Evolutionary conservation across 768 basidiomycete genomes (phyloP).

Genomic region (Suillus tomentosus): DNA sequence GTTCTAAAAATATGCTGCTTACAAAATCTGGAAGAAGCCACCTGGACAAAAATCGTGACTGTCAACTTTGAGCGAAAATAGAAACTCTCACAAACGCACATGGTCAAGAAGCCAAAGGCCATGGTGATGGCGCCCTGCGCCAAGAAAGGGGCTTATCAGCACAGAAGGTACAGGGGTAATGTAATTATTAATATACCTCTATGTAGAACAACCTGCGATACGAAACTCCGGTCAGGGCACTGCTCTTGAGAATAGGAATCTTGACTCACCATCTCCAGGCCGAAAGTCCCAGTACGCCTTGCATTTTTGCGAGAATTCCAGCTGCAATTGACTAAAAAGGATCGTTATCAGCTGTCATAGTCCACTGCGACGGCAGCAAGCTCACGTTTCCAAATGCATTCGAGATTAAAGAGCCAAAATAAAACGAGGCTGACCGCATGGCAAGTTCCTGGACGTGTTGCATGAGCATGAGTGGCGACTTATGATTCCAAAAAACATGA

Average conservation of each 20-base stretch:
- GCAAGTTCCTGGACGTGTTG: slow-evolving; percentile 52
- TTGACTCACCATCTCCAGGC: slow-evolving; percentile 66
- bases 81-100: slow-evolving; percentile 36
- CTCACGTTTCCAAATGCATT: slow-evolving; percentile 69
- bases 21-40: slow-evolving; percentile 64
- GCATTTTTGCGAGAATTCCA: slow-evolving; percentile 71
- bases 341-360: background rate
- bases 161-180: background rate
- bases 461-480: background rate
- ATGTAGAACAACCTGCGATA: slow-evolving; percentile 65
- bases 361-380: background rate
- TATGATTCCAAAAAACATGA: background rate
- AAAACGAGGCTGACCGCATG: slow-evolving; percentile 62
- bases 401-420: slow-evolving; percentile 59
- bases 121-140: slow-evolving; percentile 64
- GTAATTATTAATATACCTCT: slow-evolving; percentile 47
- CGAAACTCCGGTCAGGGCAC: background rate
- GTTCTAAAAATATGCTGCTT: slow-evolving; percentile 21
- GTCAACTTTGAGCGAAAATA: background rate
- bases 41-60: slow-evolving; percentile 30
- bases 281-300: slow-evolving; percentile 63
- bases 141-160: background rate
- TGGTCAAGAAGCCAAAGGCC: slow-evolving; percentile 51
- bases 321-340: slow-evolving; percentile 62
- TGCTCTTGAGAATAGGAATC: background rate